A percentile compares a stretch with the other conserved stretches of the same genome.
Evolutionary conservation across 1,139 yeast genomes (phyloP).

Genomic region (Saccharomyces hybrid): DNA sequence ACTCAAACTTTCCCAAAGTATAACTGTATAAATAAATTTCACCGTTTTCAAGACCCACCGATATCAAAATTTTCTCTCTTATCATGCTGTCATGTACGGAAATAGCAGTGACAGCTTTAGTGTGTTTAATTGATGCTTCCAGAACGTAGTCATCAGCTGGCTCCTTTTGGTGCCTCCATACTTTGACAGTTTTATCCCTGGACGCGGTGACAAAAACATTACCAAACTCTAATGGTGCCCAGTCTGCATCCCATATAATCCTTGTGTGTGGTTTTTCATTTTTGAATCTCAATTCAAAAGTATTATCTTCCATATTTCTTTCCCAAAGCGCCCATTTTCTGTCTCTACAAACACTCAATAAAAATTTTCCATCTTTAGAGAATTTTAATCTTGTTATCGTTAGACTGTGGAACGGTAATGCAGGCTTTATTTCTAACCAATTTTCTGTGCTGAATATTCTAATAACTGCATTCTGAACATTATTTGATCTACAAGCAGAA

Average conservation of each 20-base stretch:
- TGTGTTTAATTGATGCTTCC: constrained; percentile 34
- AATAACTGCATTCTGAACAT: constrained; percentile 75
- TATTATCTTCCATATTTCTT: constrained; percentile 37
- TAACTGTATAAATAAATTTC: constrained; percentile 34
- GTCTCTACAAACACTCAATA: constrained; percentile 84
- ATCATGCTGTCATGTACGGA: constrained; percentile 39
- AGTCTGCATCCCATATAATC: constrained; percentile 92
- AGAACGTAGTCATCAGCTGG: constrained; percentile 21
- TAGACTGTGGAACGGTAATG: constrained; percentile 59
- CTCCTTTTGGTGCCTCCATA: constrained; percentile 46
- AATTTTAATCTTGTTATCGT: constrained; percentile 80
- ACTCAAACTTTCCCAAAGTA: constrained; percentile 22
- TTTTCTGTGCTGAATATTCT: constrained; percentile 58
- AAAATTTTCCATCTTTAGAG: constrained; percentile 58
- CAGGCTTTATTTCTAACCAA: constrained; percentile 52
- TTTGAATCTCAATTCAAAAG: constrained; percentile 38
- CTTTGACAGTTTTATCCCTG: constrained; percentile 71
- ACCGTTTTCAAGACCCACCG: constrained; percentile 73
- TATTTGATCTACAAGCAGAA: constrained; percentile 87
- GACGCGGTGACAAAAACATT: constrained; percentile 69
- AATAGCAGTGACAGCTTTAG: constrained; percentile 64
- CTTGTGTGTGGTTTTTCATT: constrained; percentile 76
- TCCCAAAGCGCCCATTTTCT: constrained; percentile 78
- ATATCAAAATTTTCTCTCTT: constrained; percentile 36
- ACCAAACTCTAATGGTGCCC: constrained; percentile 49